Evolutionary conservation across 1,139 yeast genomes (phyloP), one percentile per base, ranked within the genome.

Genomic region (Taphrina confusa): DNA sequence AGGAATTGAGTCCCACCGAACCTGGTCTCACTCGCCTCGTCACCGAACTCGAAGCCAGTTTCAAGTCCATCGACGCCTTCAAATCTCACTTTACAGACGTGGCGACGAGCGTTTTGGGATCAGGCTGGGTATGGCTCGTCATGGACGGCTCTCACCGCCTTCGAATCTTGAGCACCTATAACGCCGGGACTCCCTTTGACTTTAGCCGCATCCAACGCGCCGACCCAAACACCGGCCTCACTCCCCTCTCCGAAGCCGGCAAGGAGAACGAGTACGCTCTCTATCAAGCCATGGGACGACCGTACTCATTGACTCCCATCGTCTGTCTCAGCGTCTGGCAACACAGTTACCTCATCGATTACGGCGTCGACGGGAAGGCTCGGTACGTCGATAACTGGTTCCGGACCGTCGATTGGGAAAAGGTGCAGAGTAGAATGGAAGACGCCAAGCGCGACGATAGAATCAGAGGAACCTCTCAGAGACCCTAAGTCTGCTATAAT

Each of bases 131-230:
- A 2, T 92, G 87, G 71, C 76, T 92, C 51, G 85, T 89, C 33
- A 97, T 92, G 73, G 80, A 80, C 57, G 80, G 81, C 36, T 80
- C 82, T 67, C 91, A 91, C 73, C 74, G 80, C 42, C 75, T 92
- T 57, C 80, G 79, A 62, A 78, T 90, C 31, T 70, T 86, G 62
- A 77, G 82, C 59, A 79, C 90, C 66, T 82, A 87, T 73, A 74
- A 88, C 70, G 92, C 94, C 65, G 98, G 98, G 55, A 82, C 97
- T 1, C 97, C 98, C 25, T 88, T 87, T 71, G 82, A 82, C 68
- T 83, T 81, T 70, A 84, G 86, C 42, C 83, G 91, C 67, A 81
- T 84, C 69, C 95, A 89, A 74, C 72, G 80, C 3, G 73, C 84
- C 54, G 97, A 91, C 71, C 76, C 92, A 68, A 89, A 87, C 72